Conservation (phyloP, 805 yeast species). For the Wilhelminamyces savonicus region DNA sequence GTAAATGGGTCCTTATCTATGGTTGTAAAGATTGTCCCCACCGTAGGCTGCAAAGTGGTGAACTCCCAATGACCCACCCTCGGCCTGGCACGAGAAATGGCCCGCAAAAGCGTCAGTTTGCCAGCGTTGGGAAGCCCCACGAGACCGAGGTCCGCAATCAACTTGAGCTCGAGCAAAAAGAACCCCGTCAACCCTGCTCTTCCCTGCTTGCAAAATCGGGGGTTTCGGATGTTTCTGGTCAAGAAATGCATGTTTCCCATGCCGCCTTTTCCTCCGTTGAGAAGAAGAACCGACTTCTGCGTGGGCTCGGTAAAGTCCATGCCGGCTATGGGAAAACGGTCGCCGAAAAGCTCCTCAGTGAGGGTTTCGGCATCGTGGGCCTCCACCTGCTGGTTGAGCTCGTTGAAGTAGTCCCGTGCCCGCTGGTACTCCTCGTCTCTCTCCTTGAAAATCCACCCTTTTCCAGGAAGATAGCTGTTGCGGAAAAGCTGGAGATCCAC, state of each 20-base stretch:
- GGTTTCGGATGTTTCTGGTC: slow-evolving; percentile 78
- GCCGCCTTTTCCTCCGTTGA: slow-evolving; percentile 91
- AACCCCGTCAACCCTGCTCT: slow-evolving; percentile 58
- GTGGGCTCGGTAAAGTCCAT: slow-evolving; percentile 62
- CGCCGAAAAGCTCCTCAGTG: slow-evolving; percentile 53
- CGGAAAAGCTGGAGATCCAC: slow-evolving; percentile 47
- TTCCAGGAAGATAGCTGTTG: slow-evolving; percentile 57
- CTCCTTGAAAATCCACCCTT: slow-evolving; percentile 87
- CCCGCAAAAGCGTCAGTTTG: slow-evolving; percentile 79
- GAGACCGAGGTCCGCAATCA: slow-evolving; percentile 87
- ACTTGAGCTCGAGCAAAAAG: slow-evolving; percentile 77
- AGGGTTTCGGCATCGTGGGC: slow-evolving; percentile 56
- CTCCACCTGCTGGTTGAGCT: slow-evolving; percentile 57
- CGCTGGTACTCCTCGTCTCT: slow-evolving; percentile 65
- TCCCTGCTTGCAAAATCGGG: slow-evolving; percentile 81
- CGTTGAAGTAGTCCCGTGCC: slow-evolving; percentile 58
- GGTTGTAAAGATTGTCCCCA: slow-evolving; percentile 75
- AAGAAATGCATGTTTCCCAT: slow-evolving; percentile 94
- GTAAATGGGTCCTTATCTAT: slow-evolving; percentile 69
- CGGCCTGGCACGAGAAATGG: slow-evolving; percentile 86
- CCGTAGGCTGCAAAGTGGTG: slow-evolving; percentile 86
- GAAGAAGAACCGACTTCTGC: slow-evolving; percentile 57
- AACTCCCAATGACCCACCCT: slow-evolving; percentile 96
- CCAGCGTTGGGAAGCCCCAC: slow-evolving; percentile 98
- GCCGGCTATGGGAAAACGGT: slow-evolving; percentile 77